Evolutionary conservation across 2,329 filamentous ascomycete genomes (phyloP), one percentile per base, ranked within the genome.

Genomic region (Colletotrichum echinochloae): DNA sequence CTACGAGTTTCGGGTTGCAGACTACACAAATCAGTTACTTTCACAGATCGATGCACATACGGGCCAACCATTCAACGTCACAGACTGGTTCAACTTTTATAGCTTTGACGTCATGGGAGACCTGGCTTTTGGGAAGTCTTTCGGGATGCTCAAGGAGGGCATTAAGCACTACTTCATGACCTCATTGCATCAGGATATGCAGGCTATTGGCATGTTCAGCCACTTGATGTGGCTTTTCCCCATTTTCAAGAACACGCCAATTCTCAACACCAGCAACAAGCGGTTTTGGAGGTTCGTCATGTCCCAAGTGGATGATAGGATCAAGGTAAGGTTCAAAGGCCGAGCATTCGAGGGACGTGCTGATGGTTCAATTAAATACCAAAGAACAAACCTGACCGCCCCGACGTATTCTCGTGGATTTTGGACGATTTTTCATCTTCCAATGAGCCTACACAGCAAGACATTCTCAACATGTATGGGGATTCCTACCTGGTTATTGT

Each of bases 21-120:
- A 73, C 14, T 76, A 78, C 65, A 74, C 74, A 1, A 60, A 72
- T 28, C 70, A 76, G 60, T 70, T 79, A 28, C 51, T 77, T 1
- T 60, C 71, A 7, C 68, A 75, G 23, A 73, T 80, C 18, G 60
- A 75, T 14, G 60, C 69, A 9, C 44, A 75, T 5, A 60, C 74
- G 12, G 76, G 76, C 1, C 60, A 63, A 7, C 65, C 75, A 0
- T 64, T 81, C 6, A 74, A 83, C 48, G 74, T 76, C 5, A 74
- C 78, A 0, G 70, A 75, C 5, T 80, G 78, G 77, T 78, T 80
- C 67, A 79, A 77, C 63, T 80, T 79, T 54, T 80, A 79, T 60
- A 77, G 77, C 71, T 82, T 82, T 48, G 81, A 83, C 26, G 76
- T 83, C 6, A 82, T 83, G 82, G 81, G 80, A 1, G 79, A 83